Base-by-base conservation (phyloP, 2,329 filamentous ascomycete species). In the Aspergillus brunneoviolaceus region DNA sequence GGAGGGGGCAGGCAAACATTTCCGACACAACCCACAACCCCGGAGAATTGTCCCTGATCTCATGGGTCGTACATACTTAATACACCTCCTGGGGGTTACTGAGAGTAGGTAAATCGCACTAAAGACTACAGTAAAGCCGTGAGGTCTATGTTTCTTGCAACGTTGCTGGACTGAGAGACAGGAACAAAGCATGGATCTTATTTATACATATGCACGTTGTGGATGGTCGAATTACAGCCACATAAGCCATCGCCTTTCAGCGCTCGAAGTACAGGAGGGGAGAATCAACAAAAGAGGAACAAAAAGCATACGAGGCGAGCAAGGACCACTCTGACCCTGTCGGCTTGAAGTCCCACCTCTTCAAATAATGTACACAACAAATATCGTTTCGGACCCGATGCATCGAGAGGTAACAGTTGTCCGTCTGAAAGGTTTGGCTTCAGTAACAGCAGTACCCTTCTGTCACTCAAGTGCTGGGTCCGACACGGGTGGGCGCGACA, bases 261-360 rank as follows among this genome's bases (percentile, higher is more conserved):
- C 57, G 51, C 51, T 60, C 63, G 64, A 63, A 55, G 33, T 67
- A 67, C 64, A 67, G 31, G 65, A 67, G 65, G 58, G 64, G 65
- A 67, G 65, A 66, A 63, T 60, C 63, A 54, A 51, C 59, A 48
- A 16, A 50, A 42, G 16, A 27, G 49, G 33, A 50, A 39, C 3
- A 53, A 31, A 45, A 16, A 14, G 33, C 27, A 56, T 51, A 39
- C 31, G 29, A 5, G 25, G 54, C 49, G 19, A 27, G 21, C 55
- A 14, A 14, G 29, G 14, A 9, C n/a, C 35, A 56, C n/a, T 31
- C 21, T 53, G 7, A 16, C 27, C 21, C 19, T 31, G 19, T 31
- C 14, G 16, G 29, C 21, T 21, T 19, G 11, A 29, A 45, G 21
- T 39, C 23, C 58, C 58, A 51, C 55, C 48, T 49, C 42, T 57